These are phyloP conservation scores for Dentipellis fragilis DNA, from an alignment of 768 basidiomycete species.

Conservation along the genomic window DNA sequence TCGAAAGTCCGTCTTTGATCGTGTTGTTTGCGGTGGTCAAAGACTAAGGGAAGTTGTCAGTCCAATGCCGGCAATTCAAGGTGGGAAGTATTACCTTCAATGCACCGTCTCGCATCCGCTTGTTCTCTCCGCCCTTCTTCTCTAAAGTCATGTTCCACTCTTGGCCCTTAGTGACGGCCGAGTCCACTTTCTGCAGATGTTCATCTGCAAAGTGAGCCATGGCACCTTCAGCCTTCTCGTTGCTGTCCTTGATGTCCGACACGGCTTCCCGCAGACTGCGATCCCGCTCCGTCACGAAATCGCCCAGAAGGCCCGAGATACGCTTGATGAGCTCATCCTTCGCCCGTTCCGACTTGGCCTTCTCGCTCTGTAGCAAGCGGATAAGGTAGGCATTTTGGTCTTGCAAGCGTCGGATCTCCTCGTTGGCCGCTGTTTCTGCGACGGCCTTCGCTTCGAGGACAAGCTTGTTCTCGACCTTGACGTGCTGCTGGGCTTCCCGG, in stretches of 20 bases:
- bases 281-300: conserved; percentile 62
- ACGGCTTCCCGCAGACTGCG: conserved; percentile 51
- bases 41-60: conserved; percentile 25
- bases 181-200: conserved; percentile 37
- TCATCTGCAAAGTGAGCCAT: conserved; percentile 37
- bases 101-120: conserved; percentile 45
- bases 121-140: conserved; percentile 38
- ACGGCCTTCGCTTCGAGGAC: conserved; percentile 39
- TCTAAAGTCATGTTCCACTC: conserved; percentile 32
- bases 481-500: conserved; percentile 45
- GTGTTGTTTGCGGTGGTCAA: conserved; percentile 28
- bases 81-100: conserved; percentile 36
- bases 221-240: conserved; percentile 42
- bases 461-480: conserved; percentile 43
- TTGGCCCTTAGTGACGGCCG: conserved; percentile 30
- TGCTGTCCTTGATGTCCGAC: conserved; percentile 40
- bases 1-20: conserved; percentile 31
- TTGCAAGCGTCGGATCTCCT: conserved; percentile 52
- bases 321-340: conserved; percentile 69
- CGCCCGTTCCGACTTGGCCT: conserved; percentile 51
- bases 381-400: conserved; percentile 61
- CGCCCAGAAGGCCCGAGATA: conserved; percentile 61
- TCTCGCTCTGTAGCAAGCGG: conserved; percentile 56
- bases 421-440: conserved; percentile 33
- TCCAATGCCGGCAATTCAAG: background rate